These are phyloP conservation scores for Mortierella polycephala DNA, from an alignment of 371 early-diverging fungal genomes.

Conservation along the genomic window DNA sequence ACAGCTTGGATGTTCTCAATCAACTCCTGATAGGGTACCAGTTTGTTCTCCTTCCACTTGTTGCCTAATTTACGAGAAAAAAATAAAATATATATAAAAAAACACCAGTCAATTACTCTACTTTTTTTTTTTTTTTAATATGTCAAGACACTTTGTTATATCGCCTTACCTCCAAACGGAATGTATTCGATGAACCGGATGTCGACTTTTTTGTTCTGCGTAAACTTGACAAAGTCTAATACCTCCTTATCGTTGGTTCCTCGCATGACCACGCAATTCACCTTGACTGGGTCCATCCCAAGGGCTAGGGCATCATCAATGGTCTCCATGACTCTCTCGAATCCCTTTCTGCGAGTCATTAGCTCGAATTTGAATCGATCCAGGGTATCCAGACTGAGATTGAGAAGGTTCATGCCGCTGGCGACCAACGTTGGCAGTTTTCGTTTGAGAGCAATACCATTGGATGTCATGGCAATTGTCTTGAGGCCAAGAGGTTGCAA, in stretches of 20 bases:
- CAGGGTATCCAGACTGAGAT: constrained; percentile 92
- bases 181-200: constrained; percentile 97
- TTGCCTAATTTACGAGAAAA: constrained; percentile 68
- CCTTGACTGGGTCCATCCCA: constrained; percentile 80
- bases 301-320: constrained; percentile 75
- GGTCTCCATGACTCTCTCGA: constrained; percentile 79
- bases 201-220: constrained; percentile 76
- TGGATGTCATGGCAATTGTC: constrained; percentile 92
- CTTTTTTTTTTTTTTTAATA: too few species aligned
- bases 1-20: constrained; percentile 63
- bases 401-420: constrained; percentile 86
- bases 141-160: background rate
- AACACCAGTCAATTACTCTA: too few species aligned
- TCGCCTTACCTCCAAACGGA: constrained; percentile 91
- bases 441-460: constrained; percentile 89
- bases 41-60: constrained; percentile 84
- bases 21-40: constrained; percentile 86
- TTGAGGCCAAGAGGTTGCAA: constrained; percentile 78
- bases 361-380: constrained; percentile 88
- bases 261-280: constrained; percentile 92
- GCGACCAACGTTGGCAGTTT: constrained; percentile 77
- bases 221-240: constrained; percentile 83
- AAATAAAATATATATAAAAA: background rate
- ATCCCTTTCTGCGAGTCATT: constrained; percentile 88
- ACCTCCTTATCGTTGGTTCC: constrained; percentile 89